Percentiles rank a stretch among this genome's conserved stretches.
These are phyloP conservation scores for Lactarius sanguifluus DNA, from an alignment of 768 basidiomycete species.

Conservation along the genomic window DNA sequence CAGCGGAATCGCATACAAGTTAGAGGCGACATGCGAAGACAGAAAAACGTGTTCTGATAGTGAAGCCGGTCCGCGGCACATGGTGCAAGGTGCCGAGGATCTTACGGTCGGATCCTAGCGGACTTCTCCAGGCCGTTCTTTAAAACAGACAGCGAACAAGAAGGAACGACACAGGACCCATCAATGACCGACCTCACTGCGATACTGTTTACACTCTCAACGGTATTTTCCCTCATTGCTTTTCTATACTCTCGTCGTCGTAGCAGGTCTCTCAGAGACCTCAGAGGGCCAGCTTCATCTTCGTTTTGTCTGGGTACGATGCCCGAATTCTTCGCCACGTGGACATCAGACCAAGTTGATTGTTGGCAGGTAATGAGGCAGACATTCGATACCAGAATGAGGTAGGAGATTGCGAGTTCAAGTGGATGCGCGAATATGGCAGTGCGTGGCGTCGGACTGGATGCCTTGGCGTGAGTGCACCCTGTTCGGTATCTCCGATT, in stretches of 20 bases:
- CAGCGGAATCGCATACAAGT: no score
- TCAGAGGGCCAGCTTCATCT: not conserved
- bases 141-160: no score
- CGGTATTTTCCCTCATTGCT: not conserved
- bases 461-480: conserved; percentile 29
- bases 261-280: not conserved
- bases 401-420: conserved; percentile 30
- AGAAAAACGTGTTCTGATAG: no score
- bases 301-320: not conserved
- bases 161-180: not conserved
- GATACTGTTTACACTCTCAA: not conserved
- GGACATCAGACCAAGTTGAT: not conserved
- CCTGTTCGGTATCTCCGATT: not conserved
- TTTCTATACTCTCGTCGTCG: not conserved
- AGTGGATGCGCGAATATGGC: conserved; percentile 31
- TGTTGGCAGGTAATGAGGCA: not conserved
- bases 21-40: no score
- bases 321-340: not conserved
- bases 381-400: conserved; percentile 13
- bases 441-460: conserved; percentile 28
- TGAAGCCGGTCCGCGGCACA: no score
- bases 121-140: no score
- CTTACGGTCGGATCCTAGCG: no score
- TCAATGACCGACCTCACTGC: not conserved
- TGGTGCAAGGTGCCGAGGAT: no score